Base-by-base conservation (phyloP, 2,329 filamentous ascomycete species). In the Exophiala oligosperma region DNA sequence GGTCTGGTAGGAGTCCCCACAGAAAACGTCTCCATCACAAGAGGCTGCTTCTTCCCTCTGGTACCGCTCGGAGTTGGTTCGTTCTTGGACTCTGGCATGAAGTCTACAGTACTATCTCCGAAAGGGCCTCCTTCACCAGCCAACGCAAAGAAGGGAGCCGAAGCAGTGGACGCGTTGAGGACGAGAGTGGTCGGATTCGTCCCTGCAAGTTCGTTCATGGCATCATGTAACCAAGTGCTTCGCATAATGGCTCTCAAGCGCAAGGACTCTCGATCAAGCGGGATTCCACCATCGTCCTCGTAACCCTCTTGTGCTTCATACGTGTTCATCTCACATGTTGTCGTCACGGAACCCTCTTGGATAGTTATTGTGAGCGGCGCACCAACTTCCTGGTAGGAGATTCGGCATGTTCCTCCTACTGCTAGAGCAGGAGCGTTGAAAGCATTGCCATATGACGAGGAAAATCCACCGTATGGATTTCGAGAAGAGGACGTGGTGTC, bases 221-320 rank as follows among this genome's bases (percentile, higher is more conserved):
- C 78, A 63, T 81, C 79, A 60, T 79, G 73, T 21, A 82, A 69
- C 77, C 76, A 80, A 54, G 74, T 70, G 37, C 76, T 77, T n/a
- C 72, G 89, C 89, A 97, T 96, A 70, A 99, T 97, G 59, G 96
- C 91, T 72, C 97, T 99, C 77, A 97, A 89, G 7, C 85, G 81
- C 7, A 97, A 80, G 52, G 87, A 84, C 51, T 91, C 84, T 32
- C 92, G 85, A 68, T 93, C 86, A 65, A 99, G 91, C 0, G 93
- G 94, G 47, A 99, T 97, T 52, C 92, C 88, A 52, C 92, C 88
- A 14, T 84, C 82, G 43, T 91, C 87, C 38, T 63, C 62, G 40
- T 65, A 64, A 17, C 41, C 49, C n/a, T 56, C 56, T 11, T 65
- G 52, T 6, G 59, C 56, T 50, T 92, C 83, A 74, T 97, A 99